phyloP scores from a whole-genome alignment of 306 rosid genomes.

The Trifolium dubium region DNA sequence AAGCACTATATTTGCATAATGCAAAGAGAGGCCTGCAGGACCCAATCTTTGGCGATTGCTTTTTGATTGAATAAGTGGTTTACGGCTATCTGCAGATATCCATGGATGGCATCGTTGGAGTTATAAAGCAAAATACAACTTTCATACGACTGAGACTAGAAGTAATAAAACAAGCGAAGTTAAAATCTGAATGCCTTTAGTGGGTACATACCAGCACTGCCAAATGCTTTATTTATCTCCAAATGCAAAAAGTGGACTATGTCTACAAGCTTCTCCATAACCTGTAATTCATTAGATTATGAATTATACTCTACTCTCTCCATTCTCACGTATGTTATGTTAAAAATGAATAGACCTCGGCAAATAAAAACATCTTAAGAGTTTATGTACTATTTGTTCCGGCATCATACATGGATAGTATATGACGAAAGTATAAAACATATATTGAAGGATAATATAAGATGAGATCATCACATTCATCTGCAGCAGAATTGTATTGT shows the following conservation, averaged over 20 bases:
- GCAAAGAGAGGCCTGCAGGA: conserved; percentile 86
- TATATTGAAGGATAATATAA: conserved; percentile 15
- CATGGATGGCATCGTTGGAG: conserved; percentile 25
- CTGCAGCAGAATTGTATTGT: conserved; percentile 28
- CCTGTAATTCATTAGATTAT: conserved; percentile 58
- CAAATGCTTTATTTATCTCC: conserved; percentile 68
- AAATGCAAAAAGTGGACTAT: conserved; percentile 74
- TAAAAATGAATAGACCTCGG: conserved; percentile 10
- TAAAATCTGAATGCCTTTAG: conserved; percentile 29
- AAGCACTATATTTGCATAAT: conserved; percentile 84
- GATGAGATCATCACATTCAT: conserved; percentile 40
- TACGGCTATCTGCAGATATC: conserved; percentile 56
- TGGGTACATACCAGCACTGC: conserved; percentile 57
- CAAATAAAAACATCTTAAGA: conserved; percentile 10
- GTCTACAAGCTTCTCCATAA: conserved; percentile 88
- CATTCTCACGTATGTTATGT: conserved; percentile 10
- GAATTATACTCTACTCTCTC: conserved; percentile 24
- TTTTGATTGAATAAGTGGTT: conserved; percentile 50
- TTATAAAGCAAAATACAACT: conserved; percentile 28
- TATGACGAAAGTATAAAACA: conserved; percentile 14
- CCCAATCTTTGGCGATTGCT: conserved; percentile 65
- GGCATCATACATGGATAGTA: conserved; percentile 33
- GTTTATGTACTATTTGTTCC: conserved; percentile 17
- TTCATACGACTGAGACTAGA: conserved; percentile 30
- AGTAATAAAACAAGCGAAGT: conserved; percentile 16